Base-by-base conservation (phyloP, 805 yeast species). In the Yarrowia osloensis region DNA sequence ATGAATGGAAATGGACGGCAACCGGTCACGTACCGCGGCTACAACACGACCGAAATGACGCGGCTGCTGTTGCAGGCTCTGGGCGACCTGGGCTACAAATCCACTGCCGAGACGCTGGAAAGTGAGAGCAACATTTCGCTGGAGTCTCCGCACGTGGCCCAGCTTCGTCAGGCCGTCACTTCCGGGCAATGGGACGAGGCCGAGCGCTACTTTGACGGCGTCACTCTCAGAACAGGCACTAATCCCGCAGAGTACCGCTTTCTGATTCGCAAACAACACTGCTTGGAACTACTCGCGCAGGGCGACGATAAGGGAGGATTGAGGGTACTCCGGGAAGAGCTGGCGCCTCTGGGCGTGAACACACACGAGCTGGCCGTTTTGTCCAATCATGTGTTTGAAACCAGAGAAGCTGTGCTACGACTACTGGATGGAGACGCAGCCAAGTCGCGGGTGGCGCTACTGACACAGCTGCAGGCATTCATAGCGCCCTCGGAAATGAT, bases 401-500 rank as follows among this genome's bases (percentile, higher is more conserved):
- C 69, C 54, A 66, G 73, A 21, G 68, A 78, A 69, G 71, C 75
- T 39, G 73, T 71, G 70, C 28, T 73, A 72, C 62, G 76, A 68
- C 65, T 73, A 67, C 39, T 57, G 24, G 49, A 40, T 19, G 63
- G 63, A 13, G 68, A 71, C 71, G 74, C 79, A 71, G 44, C 73
- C 69, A 65, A 78, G 77, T 80, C 88, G 9, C 76, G 89, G 67
- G 72, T 73, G 13, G 47, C 70, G 7, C 70, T 86, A 37, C 73
- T 84, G 8, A 74, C 77, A 9, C 78, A 80, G 44, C 78, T 87
- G 1, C 78, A 84, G 40, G 73, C 75, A 39, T 78, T 78, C 70
- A 78, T 87, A 21, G 81, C 86, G 15, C 83, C 89, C 0, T 79
- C 82, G 63, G 82, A 81, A 62, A 76, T 84, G 77, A 81, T 85